Percentiles rank a stretch among this genome's conserved stretches.
Evolutionary conservation across 495 filamentous ascomycete genomes (phyloP).

Genomic region (Mycothermus thermophilus): DNA sequence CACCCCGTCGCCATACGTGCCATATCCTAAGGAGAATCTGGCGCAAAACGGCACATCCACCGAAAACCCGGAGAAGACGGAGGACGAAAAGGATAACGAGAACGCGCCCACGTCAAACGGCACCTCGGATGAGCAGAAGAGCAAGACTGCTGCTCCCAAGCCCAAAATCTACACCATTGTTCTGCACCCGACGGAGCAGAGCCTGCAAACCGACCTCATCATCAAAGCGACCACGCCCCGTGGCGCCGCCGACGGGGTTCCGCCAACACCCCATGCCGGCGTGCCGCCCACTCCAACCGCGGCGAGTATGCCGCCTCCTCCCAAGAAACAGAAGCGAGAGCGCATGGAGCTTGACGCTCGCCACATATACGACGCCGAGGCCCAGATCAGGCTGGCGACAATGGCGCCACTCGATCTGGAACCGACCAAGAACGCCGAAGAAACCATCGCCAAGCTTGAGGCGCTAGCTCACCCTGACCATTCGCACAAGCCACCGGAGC

Average conservation of each 20-base stretch:
- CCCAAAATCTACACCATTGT: slow-evolving; percentile 63
- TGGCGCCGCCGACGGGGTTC: slow-evolving; percentile 34
- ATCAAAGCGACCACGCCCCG: slow-evolving; percentile 60
- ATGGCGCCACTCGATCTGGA: slow-evolving; percentile 62
- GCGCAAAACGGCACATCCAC: slow-evolving; percentile 14
- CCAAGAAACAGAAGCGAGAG: slow-evolving; percentile 54
- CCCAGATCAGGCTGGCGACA: slow-evolving; percentile 54
- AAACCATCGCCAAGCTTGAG: slow-evolving; percentile 54
- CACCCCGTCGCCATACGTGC: slow-evolving; percentile 74
- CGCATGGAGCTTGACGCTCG: slow-evolving; percentile 60
- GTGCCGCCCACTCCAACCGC: slow-evolving; percentile 47
- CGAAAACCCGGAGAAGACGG: slow-evolving; percentile 16
- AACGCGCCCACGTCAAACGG: slow-evolving; percentile 38
- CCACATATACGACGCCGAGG: slow-evolving; percentile 60
- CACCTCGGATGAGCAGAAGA: slow-evolving; percentile 34
- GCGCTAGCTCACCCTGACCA: slow-evolving; percentile 63
- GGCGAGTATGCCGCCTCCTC: slow-evolving; percentile 39
- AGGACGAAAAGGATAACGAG: slow-evolving; percentile 28
- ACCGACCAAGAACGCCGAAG: slow-evolving; percentile 51
- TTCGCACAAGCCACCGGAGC: slow-evolving; percentile 56
- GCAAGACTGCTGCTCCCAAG: slow-evolving; percentile 33
- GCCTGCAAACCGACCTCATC: slow-evolving; percentile 55
- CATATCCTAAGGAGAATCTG: slow-evolving; percentile 53
- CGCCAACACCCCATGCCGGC: slow-evolving; percentile 50
- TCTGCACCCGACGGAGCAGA: slow-evolving; percentile 69